Evolutionary conservation across 2,329 filamentous ascomycete species (phyloP), one percentile per base, ranked within the genome.

Genomic region (Cylindrodendrum hubeiense): DNA sequence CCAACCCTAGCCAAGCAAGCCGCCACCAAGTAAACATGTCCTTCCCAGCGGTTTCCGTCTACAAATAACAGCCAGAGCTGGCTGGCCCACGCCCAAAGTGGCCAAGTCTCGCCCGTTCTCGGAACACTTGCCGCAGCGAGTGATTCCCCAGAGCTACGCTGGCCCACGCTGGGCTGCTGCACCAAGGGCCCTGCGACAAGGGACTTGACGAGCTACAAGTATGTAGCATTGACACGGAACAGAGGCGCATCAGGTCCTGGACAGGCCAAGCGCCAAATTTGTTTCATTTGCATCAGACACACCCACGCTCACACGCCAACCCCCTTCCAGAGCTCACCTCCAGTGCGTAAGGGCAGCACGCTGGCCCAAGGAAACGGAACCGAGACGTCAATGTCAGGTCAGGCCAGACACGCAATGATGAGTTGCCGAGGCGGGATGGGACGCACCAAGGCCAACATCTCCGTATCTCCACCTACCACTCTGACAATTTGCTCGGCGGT

Each of bases 401-500:
- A 57, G 47, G 2, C 47, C 28, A 33, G 21, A 30, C 13, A n/a
- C 24, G 24, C 30, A 47, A 41, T 46, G 26, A 60, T 12, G 28
- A 30, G 28, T 30, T 30, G 12, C 15, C 8, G 37, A 39, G 15
- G 15, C 15, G 4, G 15, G 37, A 39, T 15, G 17, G 37, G 46
- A 61, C 26, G n/a, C 41, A 30, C 49, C 24, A 39, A 47, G 19
- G 46, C 44, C 34, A 56, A 51, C 41, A 34, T 30, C 39, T 58
- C 39, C 30, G 55, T 33, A 60, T 47, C 55, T 63, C 64, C 60
- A 60, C 50, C 5, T 58, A 26, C 46, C 34, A 53, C 53, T 41
- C 28, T 50, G 62, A 51, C 53, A 46, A 50, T 46, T 22, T 51
- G 22, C n/a, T 37, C 22, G 26, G 39, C 41, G 41, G 39, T 46